A percentile compares a stretch with the other conserved stretches of the same genome.
Evolutionary conservation across 2,329 filamentous ascomycete genomes (phyloP).

Genomic region (Fusarium sp.): DNA sequence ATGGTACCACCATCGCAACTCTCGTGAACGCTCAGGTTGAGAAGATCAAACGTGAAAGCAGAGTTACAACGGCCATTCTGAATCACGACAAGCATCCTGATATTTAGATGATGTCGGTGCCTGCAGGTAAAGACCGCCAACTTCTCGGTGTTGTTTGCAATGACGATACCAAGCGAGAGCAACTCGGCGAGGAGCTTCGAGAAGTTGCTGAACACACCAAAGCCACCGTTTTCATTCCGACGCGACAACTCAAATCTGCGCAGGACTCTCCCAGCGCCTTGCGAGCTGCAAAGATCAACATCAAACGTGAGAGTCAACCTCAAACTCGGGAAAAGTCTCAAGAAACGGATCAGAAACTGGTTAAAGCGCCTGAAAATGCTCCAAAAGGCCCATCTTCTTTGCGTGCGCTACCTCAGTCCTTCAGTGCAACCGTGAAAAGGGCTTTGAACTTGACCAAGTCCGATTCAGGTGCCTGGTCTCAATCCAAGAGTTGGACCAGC

Average conservation of each 20-base stretch:
- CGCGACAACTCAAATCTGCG: slow-evolving; percentile 27
- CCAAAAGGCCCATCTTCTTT: slow-evolving; percentile 23
- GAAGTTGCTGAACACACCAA: slow-evolving; percentile 15
- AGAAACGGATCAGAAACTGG: neutral
- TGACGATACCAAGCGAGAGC: slow-evolving; percentile 3
- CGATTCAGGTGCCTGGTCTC: slow-evolving; percentile 51
- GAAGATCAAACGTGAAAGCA: slow-evolving; percentile 11
- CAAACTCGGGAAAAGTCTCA: neutral
- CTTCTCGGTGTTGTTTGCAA: slow-evolving; percentile 8
- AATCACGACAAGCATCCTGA: slow-evolving; percentile 16
- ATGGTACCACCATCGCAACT: neutral
- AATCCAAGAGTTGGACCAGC: slow-evolving; percentile 56
- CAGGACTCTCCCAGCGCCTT: neutral
- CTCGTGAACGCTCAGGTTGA: slow-evolving; percentile 11
- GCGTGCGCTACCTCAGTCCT: slow-evolving; percentile 11
- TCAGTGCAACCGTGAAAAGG: slow-evolving; percentile 21
- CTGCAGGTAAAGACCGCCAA: slow-evolving; percentile 24
- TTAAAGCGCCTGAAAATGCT: slow-evolving; percentile 17
- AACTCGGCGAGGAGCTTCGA: slow-evolving; percentile 24
- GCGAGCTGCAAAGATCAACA: slow-evolving; percentile 2
- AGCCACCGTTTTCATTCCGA: slow-evolving; percentile 30
- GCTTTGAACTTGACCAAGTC: neutral
- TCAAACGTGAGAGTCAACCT: neutral
- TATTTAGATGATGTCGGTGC: slow-evolving; percentile 30
- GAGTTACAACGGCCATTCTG: neutral